Conservation (phyloP, 352 stramenopile species). For the Globisporangium yorkense region DNA sequence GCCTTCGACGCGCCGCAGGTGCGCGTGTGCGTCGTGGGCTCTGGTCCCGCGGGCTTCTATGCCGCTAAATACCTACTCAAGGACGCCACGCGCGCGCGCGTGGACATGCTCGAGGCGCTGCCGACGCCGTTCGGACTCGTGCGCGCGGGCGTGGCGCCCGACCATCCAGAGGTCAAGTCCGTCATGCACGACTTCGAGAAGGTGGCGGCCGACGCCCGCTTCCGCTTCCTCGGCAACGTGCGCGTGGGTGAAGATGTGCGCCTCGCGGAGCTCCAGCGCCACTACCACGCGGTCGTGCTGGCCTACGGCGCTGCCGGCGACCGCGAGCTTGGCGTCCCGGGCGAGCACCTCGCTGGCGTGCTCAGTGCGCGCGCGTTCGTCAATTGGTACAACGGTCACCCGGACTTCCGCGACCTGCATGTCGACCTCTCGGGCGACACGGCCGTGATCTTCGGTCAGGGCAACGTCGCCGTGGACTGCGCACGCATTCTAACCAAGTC, state of each 20-base stretch:
- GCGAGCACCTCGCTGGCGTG: slow-evolving; percentile 72
- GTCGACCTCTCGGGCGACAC: slow-evolving; percentile 53
- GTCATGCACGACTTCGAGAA: slow-evolving; percentile 96
- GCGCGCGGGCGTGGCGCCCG: slow-evolving; percentile 94
- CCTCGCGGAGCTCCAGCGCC: slow-evolving; percentile 78
- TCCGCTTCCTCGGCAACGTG: slow-evolving; percentile 90
- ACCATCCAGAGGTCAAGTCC: slow-evolving; percentile 98
- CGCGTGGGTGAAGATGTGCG: slow-evolving; percentile 82
- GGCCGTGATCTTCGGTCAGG: slow-evolving; percentile 96
- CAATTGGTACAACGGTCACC: slow-evolving; percentile 99
- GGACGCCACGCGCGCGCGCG: slow-evolving; percentile 36
- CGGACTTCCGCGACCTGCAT: slow-evolving; percentile 86
- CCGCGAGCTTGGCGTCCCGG: slow-evolving; percentile 79
- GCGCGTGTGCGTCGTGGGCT: slow-evolving; percentile 88
- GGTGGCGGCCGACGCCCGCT: slow-evolving; percentile 72
- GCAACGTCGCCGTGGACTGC: slow-evolving; percentile 97
- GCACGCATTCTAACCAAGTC: slow-evolving; percentile 93
- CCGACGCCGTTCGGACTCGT: slow-evolving; percentile 96
- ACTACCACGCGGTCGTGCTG: slow-evolving; percentile 95
- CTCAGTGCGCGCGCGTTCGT: slow-evolving; percentile 93
- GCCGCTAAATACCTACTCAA: slow-evolving; percentile 94
- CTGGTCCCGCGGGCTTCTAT: slow-evolving; percentile 91
- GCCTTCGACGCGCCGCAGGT: background rate
- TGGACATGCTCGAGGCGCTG: slow-evolving; percentile 94
- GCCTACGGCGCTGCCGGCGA: slow-evolving; percentile 94